Percentiles rank a stretch among this genome's conserved stretches.
Conservation (phyloP, 2,329 filamentous ascomycete genomes). For the Clonostachys sp. region DNA sequence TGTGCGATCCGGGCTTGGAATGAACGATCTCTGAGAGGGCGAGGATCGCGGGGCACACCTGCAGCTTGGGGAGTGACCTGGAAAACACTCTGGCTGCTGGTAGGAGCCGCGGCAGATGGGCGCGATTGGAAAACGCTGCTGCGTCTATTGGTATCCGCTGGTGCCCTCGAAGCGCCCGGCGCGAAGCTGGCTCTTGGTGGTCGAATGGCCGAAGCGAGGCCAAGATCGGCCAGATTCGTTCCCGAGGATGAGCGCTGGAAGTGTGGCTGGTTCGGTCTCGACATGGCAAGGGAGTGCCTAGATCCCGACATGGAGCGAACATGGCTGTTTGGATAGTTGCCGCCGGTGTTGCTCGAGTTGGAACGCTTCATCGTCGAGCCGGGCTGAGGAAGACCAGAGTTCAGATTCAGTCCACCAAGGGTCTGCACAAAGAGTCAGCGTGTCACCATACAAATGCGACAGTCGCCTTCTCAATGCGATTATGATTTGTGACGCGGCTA, state of each 20-base stretch:
- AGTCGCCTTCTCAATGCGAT: constrained; percentile 3
- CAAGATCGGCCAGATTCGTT: constrained; percentile 72
- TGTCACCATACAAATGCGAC: constrained; percentile 8
- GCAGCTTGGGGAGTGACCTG: constrained; percentile 78
- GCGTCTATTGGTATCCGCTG: constrained; percentile 54
- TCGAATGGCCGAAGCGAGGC: constrained; percentile 79
- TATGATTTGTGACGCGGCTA: constrained; percentile 5
- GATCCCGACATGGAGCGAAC: constrained; percentile 78
- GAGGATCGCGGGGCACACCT: constrained; percentile 79
- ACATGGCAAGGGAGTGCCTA: constrained; percentile 79
- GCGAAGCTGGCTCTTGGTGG: constrained; percentile 64
- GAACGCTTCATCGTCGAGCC: constrained; percentile 85
- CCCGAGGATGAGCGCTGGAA: constrained; percentile 85
- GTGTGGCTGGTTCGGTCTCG: constrained; percentile 78
- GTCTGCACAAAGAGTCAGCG: constrained; percentile 51
- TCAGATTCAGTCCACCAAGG: constrained; percentile 77
- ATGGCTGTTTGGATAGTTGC: constrained; percentile 63
- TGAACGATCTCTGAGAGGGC: constrained; percentile 75
- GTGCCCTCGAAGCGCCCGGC: constrained; percentile 49
- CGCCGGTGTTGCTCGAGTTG: constrained; percentile 70
- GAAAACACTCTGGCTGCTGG: constrained; percentile 89
- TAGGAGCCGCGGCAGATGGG: constrained; percentile 63
- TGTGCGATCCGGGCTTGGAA: constrained; percentile 82
- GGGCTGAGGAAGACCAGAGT: constrained; percentile 83
- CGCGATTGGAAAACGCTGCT: constrained; percentile 78